phyloP scores from a whole-genome alignment of 257 asterid genomes.

The Solanum chilense region DNA sequence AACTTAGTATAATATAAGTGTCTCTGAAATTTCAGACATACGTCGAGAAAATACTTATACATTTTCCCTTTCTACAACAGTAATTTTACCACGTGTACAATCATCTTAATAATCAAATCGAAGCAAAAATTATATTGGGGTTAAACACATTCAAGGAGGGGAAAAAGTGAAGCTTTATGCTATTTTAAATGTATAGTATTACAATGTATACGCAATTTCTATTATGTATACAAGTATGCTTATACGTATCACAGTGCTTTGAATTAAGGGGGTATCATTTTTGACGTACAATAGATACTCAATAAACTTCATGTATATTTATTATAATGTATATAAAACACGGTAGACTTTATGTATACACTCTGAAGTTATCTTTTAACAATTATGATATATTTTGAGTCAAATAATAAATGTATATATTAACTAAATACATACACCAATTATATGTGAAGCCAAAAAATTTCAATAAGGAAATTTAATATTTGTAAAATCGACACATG shows the following conservation, averaged over 20 bases:
- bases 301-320: neutral
- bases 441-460: too few species aligned
- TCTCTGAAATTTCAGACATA: too few species aligned
- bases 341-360: neutral
- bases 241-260: neutral
- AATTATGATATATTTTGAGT: neutral
- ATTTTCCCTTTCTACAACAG: neutral
- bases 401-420: neutral
- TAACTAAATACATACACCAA: too few species aligned
- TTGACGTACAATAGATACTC: neutral
- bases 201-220: neutral
- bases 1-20: too few species aligned
- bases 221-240: neutral
- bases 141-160: too few species aligned
- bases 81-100: neutral
- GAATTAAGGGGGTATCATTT: neutral
- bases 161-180: too few species aligned
- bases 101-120: neutral
- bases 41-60: too few species aligned
- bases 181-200: neutral
- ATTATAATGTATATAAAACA: neutral
- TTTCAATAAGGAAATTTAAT: too few species aligned
- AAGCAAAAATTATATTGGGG: neutral
- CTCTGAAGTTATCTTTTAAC: neutral
- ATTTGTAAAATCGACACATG: too few species aligned